phyloP scores from a whole-genome alignment of 1,284 basidiomycete species.

The Exobasidium cylindrosporum region DNA sequence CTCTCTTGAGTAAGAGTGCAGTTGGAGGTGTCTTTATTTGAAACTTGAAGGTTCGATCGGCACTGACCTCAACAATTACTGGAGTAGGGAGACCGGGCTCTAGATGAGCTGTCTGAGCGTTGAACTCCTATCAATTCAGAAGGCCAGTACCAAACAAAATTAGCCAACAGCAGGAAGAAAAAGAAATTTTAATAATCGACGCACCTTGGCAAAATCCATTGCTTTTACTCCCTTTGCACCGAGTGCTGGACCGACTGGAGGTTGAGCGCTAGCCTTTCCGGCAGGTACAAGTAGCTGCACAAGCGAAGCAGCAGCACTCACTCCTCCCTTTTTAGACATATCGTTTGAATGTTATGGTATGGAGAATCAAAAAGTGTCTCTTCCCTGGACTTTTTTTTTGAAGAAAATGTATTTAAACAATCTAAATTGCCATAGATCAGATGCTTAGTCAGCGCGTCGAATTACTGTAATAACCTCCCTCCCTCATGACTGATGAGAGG shows the following conservation, averaged over 20 bases:
- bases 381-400: background rate
- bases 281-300: constrained; percentile 78
- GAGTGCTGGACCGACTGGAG: constrained; percentile 92
- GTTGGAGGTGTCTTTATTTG: constrained; percentile 68
- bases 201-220: constrained; percentile 98
- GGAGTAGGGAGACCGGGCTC: constrained; percentile 83
- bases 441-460: background rate
- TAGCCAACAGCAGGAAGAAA: too few species aligned
- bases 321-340: constrained; percentile 52
- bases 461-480: too few species aligned
- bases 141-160: constrained; percentile 11
- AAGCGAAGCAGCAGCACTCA: constrained; percentile 33
- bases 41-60: constrained; percentile 93
- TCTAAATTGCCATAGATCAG: background rate
- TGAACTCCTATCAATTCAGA: constrained; percentile 34
- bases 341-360: background rate
- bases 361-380: background rate
- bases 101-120: constrained; percentile 76
- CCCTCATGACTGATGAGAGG: background rate
- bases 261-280: constrained; percentile 91
- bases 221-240: constrained; percentile 98
- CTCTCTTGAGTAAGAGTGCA: constrained; percentile 84
- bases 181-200: too few species aligned
- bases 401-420: background rate
- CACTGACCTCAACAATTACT: constrained; percentile 84